Base-by-base conservation (phyloP, 768 basidiomycete genomes). In the Nidularia pulvinata region DNA sequence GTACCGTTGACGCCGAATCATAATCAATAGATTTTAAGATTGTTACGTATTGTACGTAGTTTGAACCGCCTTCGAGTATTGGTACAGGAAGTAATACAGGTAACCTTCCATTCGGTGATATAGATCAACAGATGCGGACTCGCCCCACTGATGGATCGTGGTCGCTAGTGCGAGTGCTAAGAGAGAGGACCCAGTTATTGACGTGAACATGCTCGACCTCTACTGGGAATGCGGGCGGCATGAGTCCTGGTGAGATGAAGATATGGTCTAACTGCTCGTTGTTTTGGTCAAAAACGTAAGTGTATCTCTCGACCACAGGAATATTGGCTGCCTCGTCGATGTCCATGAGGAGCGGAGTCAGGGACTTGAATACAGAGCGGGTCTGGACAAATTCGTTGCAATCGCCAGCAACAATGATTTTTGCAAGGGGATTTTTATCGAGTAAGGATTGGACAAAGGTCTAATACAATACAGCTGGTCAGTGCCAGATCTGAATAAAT, bases 321-420 rank as follows among this genome's bases (percentile, higher is more conserved):
- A 83, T 71, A 19, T 67, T 67, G 6, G 81, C 79, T 25, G 75
- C 72, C 55, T 76, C 79, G 62, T 85, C 82, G 35, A 81, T 74
- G 49, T 85, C 83, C 19, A 62, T 62, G 45, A 84, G 60, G 19
- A 80, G 50, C 5, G 62, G 55, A 1, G 61, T 63, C 51, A 85
- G 65, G 4, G 81, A 71, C 45, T 63, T 64, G 65, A 78, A 83
- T 32, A 81, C 80, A 9, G 79, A 72, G 47, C 79, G 78, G 1
- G 84, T 75, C 57, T 82, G 78, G 16, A 74, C 59, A 65, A 70
- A 85, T 59, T 86, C 84, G 61, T 87, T 87, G 69, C 80, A 84
- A 66, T 85, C 84, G 5, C 85, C 84, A 1, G 76, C 82, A 6
- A 81, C 70, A 45, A 85, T 58, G 55, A 87, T 67, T 56, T 77